Conservation (phyloP, 441 rosid genomes). For the Cnidoscolus chayamansa region DNA sequence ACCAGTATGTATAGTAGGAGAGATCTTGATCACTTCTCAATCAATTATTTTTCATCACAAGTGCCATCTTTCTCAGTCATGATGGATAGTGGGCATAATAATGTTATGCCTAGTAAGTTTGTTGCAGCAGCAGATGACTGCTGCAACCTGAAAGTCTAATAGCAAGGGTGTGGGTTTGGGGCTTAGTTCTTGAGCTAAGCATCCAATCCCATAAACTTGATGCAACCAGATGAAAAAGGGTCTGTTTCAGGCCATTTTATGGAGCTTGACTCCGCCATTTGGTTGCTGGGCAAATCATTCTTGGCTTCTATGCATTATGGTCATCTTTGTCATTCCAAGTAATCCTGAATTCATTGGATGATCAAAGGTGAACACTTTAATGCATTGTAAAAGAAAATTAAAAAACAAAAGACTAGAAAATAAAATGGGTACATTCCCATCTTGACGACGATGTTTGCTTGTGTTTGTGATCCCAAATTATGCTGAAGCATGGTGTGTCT, state of each 20-base stretch:
- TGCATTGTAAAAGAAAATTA: constrained; percentile 13
- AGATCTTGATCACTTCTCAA: constrained; percentile 29
- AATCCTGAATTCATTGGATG: constrained; percentile 19
- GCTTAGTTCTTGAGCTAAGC: constrained; percentile 20
- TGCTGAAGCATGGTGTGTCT: constrained; percentile 16
- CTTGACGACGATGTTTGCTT: constrained; percentile 8
- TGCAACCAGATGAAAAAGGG: constrained; percentile 38
- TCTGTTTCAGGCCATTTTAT: constrained; percentile 20
- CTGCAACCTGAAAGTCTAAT: constrained; percentile 53
- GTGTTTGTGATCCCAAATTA: constrained; percentile 9
- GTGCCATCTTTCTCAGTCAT: constrained; percentile 49
- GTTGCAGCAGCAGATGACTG: constrained; percentile 49
- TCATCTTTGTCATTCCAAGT: constrained; percentile 21
- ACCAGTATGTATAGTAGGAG: constrained; percentile 54
- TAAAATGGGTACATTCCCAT: constrained; percentile 20
- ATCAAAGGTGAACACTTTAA: constrained; percentile 27
- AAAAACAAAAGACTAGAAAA: constrained; percentile 4
- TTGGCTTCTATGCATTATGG: constrained; percentile 64
- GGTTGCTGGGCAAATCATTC: constrained; percentile 93
- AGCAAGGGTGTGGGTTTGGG: constrained; percentile 28
- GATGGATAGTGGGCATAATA: constrained; percentile 35
- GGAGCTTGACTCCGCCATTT: constrained; percentile 30
- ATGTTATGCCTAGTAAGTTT: constrained; percentile 59
- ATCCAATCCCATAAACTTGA: constrained; percentile 23
- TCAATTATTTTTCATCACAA: constrained; percentile 30